Evolutionary conservation across 2,329 filamentous ascomycete genomes (phyloP).

Genomic region (Colletotrichum tropicale): DNA sequence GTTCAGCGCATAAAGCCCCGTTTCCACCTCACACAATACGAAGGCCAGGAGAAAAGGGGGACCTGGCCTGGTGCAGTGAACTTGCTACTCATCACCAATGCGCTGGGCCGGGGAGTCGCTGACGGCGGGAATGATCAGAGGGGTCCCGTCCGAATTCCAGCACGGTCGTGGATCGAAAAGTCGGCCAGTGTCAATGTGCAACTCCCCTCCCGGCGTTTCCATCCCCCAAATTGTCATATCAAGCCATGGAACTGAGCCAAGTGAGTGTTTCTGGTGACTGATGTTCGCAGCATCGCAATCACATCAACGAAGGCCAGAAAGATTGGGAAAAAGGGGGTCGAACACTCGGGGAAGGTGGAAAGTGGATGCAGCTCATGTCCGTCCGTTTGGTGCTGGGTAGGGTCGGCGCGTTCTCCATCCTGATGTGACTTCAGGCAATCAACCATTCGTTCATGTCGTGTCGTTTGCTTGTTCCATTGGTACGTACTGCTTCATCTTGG

Average conservation of each 20-base stretch:
- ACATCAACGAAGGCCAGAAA: neutral
- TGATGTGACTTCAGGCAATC: neutral
- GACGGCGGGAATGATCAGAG: constrained; percentile 2
- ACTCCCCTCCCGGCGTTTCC: neutral
- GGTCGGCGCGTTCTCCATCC: neutral
- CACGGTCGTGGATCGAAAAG: neutral
- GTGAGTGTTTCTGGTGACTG: neutral
- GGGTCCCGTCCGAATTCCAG: neutral
- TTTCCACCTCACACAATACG: constrained; percentile 4
- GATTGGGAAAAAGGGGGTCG: constrained; percentile 2
- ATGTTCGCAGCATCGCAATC: constrained; percentile 1
- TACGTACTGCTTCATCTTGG: neutral
- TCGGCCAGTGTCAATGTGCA: neutral
- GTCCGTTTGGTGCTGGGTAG: neutral
- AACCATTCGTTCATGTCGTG: neutral
- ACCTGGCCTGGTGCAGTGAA: constrained; percentile 2
- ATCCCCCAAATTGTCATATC: neutral
- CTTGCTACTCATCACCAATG: constrained; percentile 6
- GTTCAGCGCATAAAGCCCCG: constrained; percentile 16
- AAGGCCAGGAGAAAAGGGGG: constrained; percentile 9
- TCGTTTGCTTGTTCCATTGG: neutral
- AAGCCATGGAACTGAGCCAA: neutral
- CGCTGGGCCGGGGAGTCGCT: neutral
- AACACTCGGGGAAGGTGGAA: constrained; percentile 18
- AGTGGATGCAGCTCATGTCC: constrained; percentile 17